Conservation (phyloP, 2,329 filamentous ascomycete genomes). For the Neonectria hederae region DNA sequence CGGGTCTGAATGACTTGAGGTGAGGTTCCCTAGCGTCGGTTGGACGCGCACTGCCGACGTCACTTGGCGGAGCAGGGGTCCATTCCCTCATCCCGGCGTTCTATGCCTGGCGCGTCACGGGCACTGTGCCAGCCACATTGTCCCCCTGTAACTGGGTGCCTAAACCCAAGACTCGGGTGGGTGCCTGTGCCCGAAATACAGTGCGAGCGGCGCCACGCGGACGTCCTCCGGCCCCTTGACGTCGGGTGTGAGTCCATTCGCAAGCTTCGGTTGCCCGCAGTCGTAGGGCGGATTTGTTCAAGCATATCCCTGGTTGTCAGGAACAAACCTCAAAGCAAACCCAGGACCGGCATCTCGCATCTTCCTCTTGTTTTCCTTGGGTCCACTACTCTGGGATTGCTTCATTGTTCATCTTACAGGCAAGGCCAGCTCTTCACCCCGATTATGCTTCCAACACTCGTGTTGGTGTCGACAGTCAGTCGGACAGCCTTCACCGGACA, state of each 20-base stretch:
- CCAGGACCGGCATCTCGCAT: neutral
- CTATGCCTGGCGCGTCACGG: neutral
- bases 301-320: neutral
- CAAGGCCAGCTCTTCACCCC: neutral
- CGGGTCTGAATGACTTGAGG: no score
- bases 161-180: neutral
- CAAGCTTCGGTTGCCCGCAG: neutral
- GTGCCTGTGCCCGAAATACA: conserved; percentile 2
- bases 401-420: neutral
- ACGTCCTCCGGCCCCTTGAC: neutral
- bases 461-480: no score
- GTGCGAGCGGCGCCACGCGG: neutral
- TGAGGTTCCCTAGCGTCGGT: neutral
- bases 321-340: neutral
- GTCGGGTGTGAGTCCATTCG: neutral
- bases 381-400: neutral
- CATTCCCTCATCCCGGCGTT: neutral
- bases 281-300: neutral
- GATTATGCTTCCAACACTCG: no score
- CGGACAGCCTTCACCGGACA: neutral
- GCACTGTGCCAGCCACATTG: neutral
- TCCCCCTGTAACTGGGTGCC: neutral
- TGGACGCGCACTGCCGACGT: conserved; percentile 20
- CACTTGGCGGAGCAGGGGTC: conserved; percentile 11
- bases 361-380: neutral